Conservation (phyloP, 768 basidiomycete genomes). For the Lactarius psammicola region DNA sequence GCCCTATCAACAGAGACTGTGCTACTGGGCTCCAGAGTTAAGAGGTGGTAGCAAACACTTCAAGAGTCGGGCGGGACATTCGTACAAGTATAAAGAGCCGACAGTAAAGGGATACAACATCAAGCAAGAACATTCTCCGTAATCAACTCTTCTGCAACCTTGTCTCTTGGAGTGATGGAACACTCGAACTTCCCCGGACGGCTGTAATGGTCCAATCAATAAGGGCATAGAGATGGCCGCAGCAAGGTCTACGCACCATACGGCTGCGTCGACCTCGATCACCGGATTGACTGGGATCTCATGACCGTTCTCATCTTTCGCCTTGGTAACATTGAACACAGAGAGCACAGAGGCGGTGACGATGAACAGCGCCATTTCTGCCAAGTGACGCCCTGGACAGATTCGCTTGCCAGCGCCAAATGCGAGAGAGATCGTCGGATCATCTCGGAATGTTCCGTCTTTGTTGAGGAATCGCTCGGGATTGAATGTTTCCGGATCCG, state of each 20-base stretch:
- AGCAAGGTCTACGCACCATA: neutral
- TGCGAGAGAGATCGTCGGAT: neutral
- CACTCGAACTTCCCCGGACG: neutral
- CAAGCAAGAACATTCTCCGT: too few species aligned
- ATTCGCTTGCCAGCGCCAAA: constrained; percentile 17
- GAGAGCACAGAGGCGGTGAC: constrained; percentile 14
- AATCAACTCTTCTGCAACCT: too few species aligned
- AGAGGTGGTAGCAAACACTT: too few species aligned
- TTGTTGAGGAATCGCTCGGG: constrained; percentile 31
- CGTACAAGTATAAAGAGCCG: too few species aligned
- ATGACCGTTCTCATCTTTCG: constrained; percentile 12
- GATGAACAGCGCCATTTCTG: neutral
- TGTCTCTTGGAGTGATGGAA: neutral
- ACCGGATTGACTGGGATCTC: neutral
- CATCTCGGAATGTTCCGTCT: constrained; percentile 19
- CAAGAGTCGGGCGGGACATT: too few species aligned
- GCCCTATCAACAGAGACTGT: too few species aligned
- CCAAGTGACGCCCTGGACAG: neutral
- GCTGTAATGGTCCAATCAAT: neutral
- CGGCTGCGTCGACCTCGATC: too few species aligned
- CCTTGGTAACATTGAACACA: constrained; percentile 3
- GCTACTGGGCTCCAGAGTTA: too few species aligned
- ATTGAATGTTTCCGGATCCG: neutral
- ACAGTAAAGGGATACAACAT: too few species aligned
- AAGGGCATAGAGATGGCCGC: neutral